Percentiles rank a stretch among this genome's conserved stretches.
These are phyloP conservation scores for Fusarium clavum DNA, from an alignment of 2,329 filamentous ascomycete species.

Conservation along the genomic window DNA sequence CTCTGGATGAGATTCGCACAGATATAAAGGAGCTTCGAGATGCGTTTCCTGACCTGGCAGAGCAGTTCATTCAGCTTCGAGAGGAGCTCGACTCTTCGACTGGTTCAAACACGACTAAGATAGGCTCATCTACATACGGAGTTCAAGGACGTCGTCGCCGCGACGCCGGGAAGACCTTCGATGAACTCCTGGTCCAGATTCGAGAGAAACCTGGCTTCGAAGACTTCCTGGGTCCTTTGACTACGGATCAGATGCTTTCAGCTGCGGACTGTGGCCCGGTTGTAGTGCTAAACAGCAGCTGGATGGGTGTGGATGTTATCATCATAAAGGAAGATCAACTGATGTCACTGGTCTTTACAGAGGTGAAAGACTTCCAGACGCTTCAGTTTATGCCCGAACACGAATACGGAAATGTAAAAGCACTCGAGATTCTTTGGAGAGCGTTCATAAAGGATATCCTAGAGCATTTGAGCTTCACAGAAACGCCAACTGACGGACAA, in stretches of 20 bases:
- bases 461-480: neutral
- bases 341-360: neutral
- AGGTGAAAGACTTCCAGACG: rapidly evolving
- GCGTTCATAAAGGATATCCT: rapidly evolving
- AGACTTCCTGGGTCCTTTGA: neutral
- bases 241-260: neutral
- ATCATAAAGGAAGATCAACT: neutral
- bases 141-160: rapidly evolving
- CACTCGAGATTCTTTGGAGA: neutral
- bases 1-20: neutral
- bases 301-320: neutral
- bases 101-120: rapidly evolving
- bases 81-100: neutral
- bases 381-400: neutral
- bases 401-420: neutral
- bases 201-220: neutral
- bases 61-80: neutral
- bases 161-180: neutral
- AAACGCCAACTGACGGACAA: neutral
- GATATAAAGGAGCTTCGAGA: neutral
- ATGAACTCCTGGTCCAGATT: neutral
- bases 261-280: neutral
- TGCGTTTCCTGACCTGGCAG: neutral
- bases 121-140: rapidly evolving
- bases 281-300: neutral